Evolutionary conservation across 73 alveolate genomes (phyloP).

Genomic region (Tetrahymena elliotti): DNA sequence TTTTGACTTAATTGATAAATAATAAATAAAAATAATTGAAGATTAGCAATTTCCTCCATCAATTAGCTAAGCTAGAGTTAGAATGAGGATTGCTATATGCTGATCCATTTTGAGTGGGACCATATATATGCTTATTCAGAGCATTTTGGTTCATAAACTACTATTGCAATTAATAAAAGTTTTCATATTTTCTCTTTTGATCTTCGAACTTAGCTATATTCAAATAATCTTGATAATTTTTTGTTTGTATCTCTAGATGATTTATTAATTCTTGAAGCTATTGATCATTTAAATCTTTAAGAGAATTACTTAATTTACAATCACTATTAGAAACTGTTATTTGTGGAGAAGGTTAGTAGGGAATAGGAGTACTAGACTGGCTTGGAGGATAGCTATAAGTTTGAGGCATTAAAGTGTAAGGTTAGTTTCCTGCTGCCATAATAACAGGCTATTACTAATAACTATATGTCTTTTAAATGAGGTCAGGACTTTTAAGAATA

Average conservation of each 20-base stretch:
- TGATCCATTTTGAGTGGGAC: neutral
- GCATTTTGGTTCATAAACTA: neutral
- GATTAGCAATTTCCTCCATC: neutral
- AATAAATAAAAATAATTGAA: neutral
- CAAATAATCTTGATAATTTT: neutral
- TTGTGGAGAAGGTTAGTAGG: neutral
- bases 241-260: neutral
- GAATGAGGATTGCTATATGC: neutral
- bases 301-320: neutral
- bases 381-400: neutral
- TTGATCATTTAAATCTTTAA: neutral
- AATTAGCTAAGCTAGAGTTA: neutral
- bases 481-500: neutral
- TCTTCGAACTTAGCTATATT: neutral
- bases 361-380: neutral
- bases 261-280: neutral
- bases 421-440: neutral
- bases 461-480: neutral
- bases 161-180: neutral
- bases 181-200: neutral
- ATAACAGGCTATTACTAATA: neutral
- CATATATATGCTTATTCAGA: neutral
- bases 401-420: neutral
- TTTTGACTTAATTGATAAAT: neutral
- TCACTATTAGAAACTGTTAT: neutral